Evolutionary conservation across 768 basidiomycete genomes (phyloP), one percentile per base, ranked within the genome.

Genomic region (Tylopilus vinaceipallidus): DNA sequence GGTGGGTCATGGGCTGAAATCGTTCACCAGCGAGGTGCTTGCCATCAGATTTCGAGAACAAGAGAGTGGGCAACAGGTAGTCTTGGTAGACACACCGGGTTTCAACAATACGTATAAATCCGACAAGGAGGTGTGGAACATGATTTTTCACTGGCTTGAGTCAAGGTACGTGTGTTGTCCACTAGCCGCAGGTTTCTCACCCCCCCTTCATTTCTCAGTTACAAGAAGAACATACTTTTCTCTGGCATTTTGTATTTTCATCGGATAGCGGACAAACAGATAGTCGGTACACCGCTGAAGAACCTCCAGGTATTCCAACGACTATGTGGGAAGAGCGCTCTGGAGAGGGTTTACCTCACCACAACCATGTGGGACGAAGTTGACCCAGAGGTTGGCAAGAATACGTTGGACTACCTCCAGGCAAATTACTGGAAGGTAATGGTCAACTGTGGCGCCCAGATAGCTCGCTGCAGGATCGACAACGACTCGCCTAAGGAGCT

Each of bases 241-340:
- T 57, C 66, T 13, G 71, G 66, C 3, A 63, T 75, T 19, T 17
- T 75, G 17, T 74, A 73, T 49, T 47, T 74, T 16, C 73, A 75
- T 53, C 64, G 69, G 12, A 75, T 75, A 35, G 60, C 70, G 7
- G 71, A 73, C 42, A 67, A 68, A 42, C 64, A 71, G 2, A 66
- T 74, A 64, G 59, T 59, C 0, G 72, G 67, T 16, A 57, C 67
- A 1, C 59, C 69, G 0, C 46, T 63, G 20, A 69, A 57, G 40
- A 70, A 73, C 47, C 61, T 73, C 11, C 58, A 54, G 8, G 59
- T 70, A 57, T 72, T 75, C 45, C 42, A 35, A 34, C 39, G 56
- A 41, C 14, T 67, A 3, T 68, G 66, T 17, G 67, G 69, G 47
- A 14, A 47, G 50, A 40, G 58, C 49, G 45, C 71, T 55, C 39